Base-by-base conservation (phyloP, 352 stramenopile genomes). In the Lagenidium sp. region DNA sequence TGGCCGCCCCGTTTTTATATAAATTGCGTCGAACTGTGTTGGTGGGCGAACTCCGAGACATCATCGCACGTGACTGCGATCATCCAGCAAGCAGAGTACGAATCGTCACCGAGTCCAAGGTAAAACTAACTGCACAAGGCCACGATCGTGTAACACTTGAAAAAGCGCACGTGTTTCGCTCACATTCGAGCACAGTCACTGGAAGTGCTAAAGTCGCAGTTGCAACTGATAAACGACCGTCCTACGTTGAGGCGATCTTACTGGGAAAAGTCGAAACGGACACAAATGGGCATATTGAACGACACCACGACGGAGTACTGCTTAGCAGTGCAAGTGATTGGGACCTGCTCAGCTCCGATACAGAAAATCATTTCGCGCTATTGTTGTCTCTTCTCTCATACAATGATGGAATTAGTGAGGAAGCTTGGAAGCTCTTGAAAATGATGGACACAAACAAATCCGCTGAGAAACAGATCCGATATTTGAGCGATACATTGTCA, bases 401-500 rank as follows among this genome's bases (percentile, higher is more conserved):
- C 22, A 52, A 51, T 4, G 55, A 63, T 23, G 62, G 56, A 24
- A 68, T 85, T 16, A 68, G 64, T 36, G 79, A 87, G 50, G 79
- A 85, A 59, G 72, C 70, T 20, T 68, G 49, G 55, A 62, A 61
- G 26, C 55, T 90, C 16, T 36, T 93, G 12, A 90, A 84, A 37
- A 50, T 89, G 23, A 49, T 93, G 11, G 62, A 65, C 23, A 69
- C 68, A 16, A 66, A 88, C 50, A 53, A 64, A 6, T 30, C 54
- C 19, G 85, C 89, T 66, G 77, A 86, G 50, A 87, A 84, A 45
- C 68, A 62, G 10, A 82, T 67, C 36, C 75, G 75, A 18, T 82
- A 71, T 15, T 50, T 93, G 15, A 82, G 86, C 35, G 55, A 60
- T 28, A 44, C 66, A 25, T 52, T 90, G 20, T 69, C 60, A 12